Evolutionary conservation across 1,284 basidiomycete species (phyloP), one percentile per base, ranked within the genome.

Genomic region (Ganoderma sinense): DNA sequence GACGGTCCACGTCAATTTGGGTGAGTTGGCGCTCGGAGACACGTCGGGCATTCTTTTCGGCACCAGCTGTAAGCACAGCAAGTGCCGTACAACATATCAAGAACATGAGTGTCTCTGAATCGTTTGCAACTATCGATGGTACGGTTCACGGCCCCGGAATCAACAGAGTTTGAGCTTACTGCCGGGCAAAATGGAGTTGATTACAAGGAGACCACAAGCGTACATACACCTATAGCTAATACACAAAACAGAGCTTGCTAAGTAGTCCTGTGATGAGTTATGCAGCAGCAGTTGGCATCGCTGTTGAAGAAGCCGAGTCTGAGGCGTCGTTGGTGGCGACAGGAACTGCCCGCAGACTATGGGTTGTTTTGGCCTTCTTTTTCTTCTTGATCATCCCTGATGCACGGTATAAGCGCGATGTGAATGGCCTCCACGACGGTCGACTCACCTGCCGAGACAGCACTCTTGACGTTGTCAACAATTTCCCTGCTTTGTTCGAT

Each of bases 401-500:
- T 65, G 43, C 26, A 58, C 23, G 36, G 16, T 3, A 13, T 61
- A 16, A 73, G 63, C n/a, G 51, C 43, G 31, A n/a, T 8, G 63
- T 33, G 45, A 56, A 67, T 23, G 75, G 74, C 2, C 41, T 31
- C 20, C 23, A 14, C 23, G 26, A 60, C 14, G 51, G 55, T 16
- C 41, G 6, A 82, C 87, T 75, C 74, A 95, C 94, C 95, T 60
- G 89, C 87, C 62, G 92, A 87, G 5, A 99, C 97, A 0, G 97
- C 97, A 72, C 86, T 95, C 83, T 95, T 94, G 31, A 99, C 97
- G 74, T 89, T 92, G 73, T 98, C 97, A 13, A 97, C 95, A 59
- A 99, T 91, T 78, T 98, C 97, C 78, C 90, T 86, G 77, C 93
- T 97, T 83, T 98, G 93, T 78, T 98, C 97, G 45, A 99, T 80